Conservation (phyloP, 805 yeast genomes). For the Zygosaccharomyces kombuchaensis region DNA sequence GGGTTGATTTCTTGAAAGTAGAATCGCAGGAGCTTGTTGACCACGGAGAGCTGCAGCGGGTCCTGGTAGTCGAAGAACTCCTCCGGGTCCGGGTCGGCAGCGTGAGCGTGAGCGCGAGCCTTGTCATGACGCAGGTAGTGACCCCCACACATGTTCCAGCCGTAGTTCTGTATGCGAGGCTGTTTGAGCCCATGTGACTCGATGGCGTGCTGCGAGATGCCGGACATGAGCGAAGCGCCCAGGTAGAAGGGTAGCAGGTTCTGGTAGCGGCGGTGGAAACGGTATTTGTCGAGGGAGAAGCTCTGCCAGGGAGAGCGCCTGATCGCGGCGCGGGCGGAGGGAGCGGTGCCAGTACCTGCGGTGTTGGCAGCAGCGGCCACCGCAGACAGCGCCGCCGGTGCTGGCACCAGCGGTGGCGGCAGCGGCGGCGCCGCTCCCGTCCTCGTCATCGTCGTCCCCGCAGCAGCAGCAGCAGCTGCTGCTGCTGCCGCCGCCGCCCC, state of each 20-base stretch:
- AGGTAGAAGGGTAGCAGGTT: slow-evolving; percentile 40
- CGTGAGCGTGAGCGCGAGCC: slow-evolving; percentile 20
- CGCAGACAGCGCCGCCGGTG: neutral
- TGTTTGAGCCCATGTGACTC: slow-evolving; percentile 34
- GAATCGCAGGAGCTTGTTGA: slow-evolving; percentile 33
- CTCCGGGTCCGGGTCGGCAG: slow-evolving; percentile 16
- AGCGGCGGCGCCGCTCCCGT: neutral
- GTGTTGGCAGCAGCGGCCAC: neutral
- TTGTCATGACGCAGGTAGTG: slow-evolving; percentile 41
- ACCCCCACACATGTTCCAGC: slow-evolving; percentile 63
- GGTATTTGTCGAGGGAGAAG: slow-evolving; percentile 41
- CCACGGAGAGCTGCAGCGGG: slow-evolving; percentile 21
- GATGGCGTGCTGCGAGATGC: slow-evolving; percentile 35
- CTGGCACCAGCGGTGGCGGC: too few species aligned
- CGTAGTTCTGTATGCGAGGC: slow-evolving; percentile 59
- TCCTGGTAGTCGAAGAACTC: slow-evolving; percentile 22
- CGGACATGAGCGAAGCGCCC: slow-evolving; percentile 34
- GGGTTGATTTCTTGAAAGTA: slow-evolving; percentile 51
- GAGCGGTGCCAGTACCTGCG: neutral
- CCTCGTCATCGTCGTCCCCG: neutral
- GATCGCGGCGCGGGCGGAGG: neutral
- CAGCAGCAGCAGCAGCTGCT: slow-evolving; percentile 5
- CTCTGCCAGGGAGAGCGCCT: slow-evolving; percentile 28
- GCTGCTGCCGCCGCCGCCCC: slow-evolving; percentile 1
- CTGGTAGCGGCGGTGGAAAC: slow-evolving; percentile 46